These are phyloP conservation scores for Xylaria hypoxylon DNA, from an alignment of 2,329 filamentous ascomycete genomes.

Conservation along the genomic window DNA sequence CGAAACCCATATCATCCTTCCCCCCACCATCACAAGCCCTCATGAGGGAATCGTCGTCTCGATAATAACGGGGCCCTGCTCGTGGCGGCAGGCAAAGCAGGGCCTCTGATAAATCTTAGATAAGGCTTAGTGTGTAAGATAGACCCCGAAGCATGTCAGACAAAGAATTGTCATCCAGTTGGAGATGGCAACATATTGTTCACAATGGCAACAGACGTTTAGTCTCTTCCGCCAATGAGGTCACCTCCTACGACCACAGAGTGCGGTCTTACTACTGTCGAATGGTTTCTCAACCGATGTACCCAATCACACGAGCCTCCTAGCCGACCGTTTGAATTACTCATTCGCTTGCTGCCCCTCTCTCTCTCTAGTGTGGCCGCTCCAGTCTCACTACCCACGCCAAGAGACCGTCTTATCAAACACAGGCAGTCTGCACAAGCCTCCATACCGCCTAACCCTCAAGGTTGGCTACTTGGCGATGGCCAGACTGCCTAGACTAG, in stretches of 20 bases:
- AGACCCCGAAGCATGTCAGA: slow-evolving; percentile 27
- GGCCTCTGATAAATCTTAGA: slow-evolving; percentile 29
- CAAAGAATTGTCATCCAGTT: slow-evolving; percentile 38
- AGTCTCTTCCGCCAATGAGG: slow-evolving; percentile 27
- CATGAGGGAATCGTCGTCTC: slow-evolving; percentile 31
- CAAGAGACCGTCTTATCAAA: slow-evolving; percentile 35
- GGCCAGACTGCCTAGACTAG: not conserved
- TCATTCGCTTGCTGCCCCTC: slow-evolving; percentile 24
- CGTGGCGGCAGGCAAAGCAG: slow-evolving; percentile 35
- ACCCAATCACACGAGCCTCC: slow-evolving; percentile 23
- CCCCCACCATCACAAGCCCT: slow-evolving; percentile 21
- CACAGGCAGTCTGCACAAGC: not conserved
- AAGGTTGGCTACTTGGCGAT: slow-evolving; percentile 6
- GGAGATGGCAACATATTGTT: slow-evolving; percentile 35
- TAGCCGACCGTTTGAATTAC: slow-evolving; percentile 14
- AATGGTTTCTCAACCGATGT: slow-evolving; percentile 22
- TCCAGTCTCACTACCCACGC: slow-evolving; percentile 6
- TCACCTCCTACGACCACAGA: not conserved
- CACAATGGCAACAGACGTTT: slow-evolving; percentile 27
- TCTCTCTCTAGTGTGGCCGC: not conserved
- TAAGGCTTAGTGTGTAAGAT: slow-evolving; percentile 36
- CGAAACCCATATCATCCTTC: slow-evolving; percentile 6
- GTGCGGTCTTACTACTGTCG: slow-evolving; percentile 32
- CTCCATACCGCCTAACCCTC: slow-evolving; percentile 4
- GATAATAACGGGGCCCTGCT: slow-evolving; percentile 26